These are phyloP conservation scores for Barnettozyma populi DNA, from an alignment of 805 yeast species.

Conservation along the genomic window DNA sequence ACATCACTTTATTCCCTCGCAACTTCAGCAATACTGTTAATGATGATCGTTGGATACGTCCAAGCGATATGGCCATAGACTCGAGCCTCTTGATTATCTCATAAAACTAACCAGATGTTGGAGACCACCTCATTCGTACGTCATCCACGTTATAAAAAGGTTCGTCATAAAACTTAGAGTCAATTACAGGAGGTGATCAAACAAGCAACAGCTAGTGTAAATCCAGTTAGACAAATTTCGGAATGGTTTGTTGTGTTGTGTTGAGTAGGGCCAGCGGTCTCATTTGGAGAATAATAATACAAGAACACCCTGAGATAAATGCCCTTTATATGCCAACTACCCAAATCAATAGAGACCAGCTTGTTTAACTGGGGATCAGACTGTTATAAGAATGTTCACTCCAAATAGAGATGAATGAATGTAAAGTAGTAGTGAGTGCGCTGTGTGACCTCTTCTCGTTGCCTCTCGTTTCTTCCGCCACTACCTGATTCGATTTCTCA, in stretches of 20 bases:
- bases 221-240: slow-evolving; percentile 18
- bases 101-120: slow-evolving; percentile 16
- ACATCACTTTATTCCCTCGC: no score
- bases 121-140: slow-evolving; percentile 15
- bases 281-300: neutral
- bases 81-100: no score
- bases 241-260: slow-evolving; percentile 14
- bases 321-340: slow-evolving; percentile 22
- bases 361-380: slow-evolving; percentile 6
- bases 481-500: no score
- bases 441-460: no score
- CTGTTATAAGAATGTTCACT: slow-evolving; percentile 12
- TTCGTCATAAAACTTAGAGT: slow-evolving; percentile 17
- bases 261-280: neutral
- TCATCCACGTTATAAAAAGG: slow-evolving; percentile 22
- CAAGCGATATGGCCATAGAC: no score
- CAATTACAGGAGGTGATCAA: slow-evolving; percentile 22
- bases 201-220: slow-evolving; percentile 16
- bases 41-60: no score
- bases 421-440: no score
- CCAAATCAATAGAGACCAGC: slow-evolving; percentile 20
- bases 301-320: slow-evolving; percentile 20
- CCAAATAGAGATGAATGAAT: no score
- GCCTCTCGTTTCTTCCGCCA: no score
- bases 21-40: no score